Evolutionary conservation across 371 early-diverging fungal genomes (phyloP).

Genomic region (Zychaea mexicana): DNA sequence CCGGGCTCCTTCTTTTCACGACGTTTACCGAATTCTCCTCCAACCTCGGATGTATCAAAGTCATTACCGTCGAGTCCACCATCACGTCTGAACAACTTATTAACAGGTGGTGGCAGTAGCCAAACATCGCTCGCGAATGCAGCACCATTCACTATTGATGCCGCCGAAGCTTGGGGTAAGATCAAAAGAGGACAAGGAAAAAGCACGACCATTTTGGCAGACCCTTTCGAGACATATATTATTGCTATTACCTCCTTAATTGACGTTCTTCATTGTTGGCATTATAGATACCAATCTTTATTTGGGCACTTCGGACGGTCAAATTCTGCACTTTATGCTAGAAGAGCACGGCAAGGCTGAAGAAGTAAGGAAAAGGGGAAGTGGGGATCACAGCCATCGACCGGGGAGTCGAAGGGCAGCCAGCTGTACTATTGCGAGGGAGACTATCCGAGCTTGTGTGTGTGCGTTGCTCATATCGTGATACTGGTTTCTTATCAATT

Average conservation of each 20-base stretch:
- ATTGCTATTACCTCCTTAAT: no score
- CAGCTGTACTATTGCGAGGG: no score
- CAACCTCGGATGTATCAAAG: slow-evolving; percentile 17
- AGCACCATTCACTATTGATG: slow-evolving; percentile 32
- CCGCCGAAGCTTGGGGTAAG: slow-evolving; percentile 64
- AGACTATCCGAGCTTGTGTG: not conserved
- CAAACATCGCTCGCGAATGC: slow-evolving; percentile 11
- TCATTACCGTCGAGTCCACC: slow-evolving; percentile 25
- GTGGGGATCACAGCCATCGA: not conserved
- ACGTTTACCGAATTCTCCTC: slow-evolving; percentile 32
- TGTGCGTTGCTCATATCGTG: not conserved
- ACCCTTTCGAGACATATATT: no score
- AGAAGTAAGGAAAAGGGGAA: slow-evolving; percentile 29
- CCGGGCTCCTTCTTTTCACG: slow-evolving; percentile 34
- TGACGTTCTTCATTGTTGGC: not conserved
- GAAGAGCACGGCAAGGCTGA: slow-evolving; percentile 41
- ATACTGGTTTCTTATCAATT: not conserved
- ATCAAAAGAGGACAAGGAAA: not conserved
- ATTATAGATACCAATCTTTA: slow-evolving; percentile 66
- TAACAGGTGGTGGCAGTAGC: slow-evolving; percentile 18
- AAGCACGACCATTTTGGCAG: not conserved
- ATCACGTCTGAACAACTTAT: slow-evolving; percentile 18
- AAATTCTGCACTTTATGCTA: slow-evolving; percentile 63
- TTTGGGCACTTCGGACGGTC: slow-evolving; percentile 77
- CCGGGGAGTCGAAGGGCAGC: not conserved